Evolutionary conservation across 257 asterid species (phyloP).

Genomic region (Schizonepeta tenuifolia): DNA sequence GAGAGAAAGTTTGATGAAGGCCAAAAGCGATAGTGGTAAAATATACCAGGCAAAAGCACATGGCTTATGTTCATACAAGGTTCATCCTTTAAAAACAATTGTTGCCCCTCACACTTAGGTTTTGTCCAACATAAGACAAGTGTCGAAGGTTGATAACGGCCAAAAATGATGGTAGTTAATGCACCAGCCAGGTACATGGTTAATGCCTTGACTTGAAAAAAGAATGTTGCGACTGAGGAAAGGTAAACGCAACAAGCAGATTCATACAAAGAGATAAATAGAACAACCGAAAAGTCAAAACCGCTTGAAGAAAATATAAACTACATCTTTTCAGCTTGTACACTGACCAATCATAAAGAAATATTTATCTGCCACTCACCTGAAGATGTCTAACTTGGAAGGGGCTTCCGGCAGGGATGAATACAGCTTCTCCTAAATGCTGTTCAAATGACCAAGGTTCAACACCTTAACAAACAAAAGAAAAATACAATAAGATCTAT

Average conservation of each 20-base stretch:
- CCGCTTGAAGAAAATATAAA: background rate
- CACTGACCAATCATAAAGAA: conserved; percentile 4
- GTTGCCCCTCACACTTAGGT: background rate
- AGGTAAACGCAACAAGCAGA: background rate
- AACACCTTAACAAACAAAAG: conserved; percentile 56
- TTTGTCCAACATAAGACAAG: background rate
- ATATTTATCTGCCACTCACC: conserved; percentile 49
- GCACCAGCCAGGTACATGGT: background rate
- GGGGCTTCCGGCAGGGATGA: conserved; percentile 95
- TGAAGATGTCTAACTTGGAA: conserved; percentile 91
- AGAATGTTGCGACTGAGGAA: background rate
- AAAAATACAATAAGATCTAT: background rate
- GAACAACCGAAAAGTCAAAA: background rate
- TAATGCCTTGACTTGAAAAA: background rate
- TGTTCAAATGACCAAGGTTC: conserved; percentile 98
- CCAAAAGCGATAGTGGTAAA: background rate
- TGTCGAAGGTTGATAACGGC: background rate
- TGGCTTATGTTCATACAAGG: background rate
- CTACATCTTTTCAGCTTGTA: background rate
- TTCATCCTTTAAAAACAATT: background rate
- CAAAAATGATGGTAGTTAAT: background rate
- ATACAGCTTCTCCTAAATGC: conserved; percentile 84
- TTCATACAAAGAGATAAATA: background rate
- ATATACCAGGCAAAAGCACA: background rate
- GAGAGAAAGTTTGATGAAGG: background rate